Base-by-base conservation (phyloP, 2,329 filamentous ascomycete species). In the Karstenula rhodostoma region DNA sequence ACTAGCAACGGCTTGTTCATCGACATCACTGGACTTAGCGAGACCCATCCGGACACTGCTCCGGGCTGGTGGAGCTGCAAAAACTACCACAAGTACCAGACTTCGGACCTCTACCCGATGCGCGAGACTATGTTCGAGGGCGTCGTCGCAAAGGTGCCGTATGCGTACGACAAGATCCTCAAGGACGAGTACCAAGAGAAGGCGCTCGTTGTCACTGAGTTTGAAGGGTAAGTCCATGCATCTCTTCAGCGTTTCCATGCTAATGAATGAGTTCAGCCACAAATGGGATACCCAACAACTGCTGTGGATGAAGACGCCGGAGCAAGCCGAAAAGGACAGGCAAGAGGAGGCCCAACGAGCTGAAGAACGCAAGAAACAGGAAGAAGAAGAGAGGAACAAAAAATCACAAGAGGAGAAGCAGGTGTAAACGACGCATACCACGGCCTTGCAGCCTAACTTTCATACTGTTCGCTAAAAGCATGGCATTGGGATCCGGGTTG, bases 21-120 rank as follows among this genome's bases (percentile, higher is more conserved):
- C 75, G 92, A 95, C 76, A 93, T 96, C 71, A 95, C 92, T 0
- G 91, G 87, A 13, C 79, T 95, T 37, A 86, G 86, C 53, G 89
- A 93, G 79, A 86, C 89, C 22, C 83, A 92, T 33, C 84, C 86
- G 0, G 80, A 81, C 17, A 77, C 76, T 2, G 69, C 80, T 22
- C 90, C 91, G 0, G 90, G 90, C 7, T 76, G 90, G 32, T 91
- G 90, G 87, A 88, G 86, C 70, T 94, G 91, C 80, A 94, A 94
- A 81, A 94, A 95, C 73, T 85, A 85, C 70, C 92, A 96, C 78
- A 81, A 83, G 48, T 95, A 95, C 76, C 78, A 81, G 44, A 88
- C 85, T 27, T 80, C 80, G n/a, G 90, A 95, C 68, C 81, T 95
- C 13, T 95, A 89, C 78, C 92, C 92, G 3, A 82, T 95, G 83